Conservation (phyloP, 2,329 filamentous ascomycete genomes). For the Arthrobotrys sphaeroides region DNA sequence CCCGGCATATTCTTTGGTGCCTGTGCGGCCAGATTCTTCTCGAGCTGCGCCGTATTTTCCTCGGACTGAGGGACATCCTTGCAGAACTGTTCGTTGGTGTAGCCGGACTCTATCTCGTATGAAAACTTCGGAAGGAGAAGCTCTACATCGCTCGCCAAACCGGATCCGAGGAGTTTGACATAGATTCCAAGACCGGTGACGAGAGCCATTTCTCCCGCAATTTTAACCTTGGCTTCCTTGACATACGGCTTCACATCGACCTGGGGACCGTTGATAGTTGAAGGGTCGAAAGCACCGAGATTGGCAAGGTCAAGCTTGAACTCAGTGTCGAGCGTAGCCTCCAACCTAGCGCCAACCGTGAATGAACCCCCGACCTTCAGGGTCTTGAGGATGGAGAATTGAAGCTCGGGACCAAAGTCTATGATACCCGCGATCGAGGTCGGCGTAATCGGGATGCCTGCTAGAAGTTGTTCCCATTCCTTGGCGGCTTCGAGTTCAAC, state of each 20-base stretch:
- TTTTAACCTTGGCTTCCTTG: background rate
- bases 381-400: background rate
- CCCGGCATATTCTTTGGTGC: background rate
- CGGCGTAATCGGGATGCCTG: background rate
- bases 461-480: background rate
- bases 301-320: background rate
- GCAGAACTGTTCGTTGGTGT: background rate
- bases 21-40: background rate
- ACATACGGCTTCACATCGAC: background rate
- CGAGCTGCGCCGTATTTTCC: background rate
- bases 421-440: conserved; percentile 7
- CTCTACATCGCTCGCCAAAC: background rate
- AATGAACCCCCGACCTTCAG: background rate
- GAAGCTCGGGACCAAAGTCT: conserved; percentile 12
- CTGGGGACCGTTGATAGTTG: background rate
- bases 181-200: conserved; percentile 1
- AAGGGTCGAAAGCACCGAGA: background rate
- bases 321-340: background rate
- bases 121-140: conserved; percentile 10
- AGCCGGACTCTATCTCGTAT: background rate
- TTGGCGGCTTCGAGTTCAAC: background rate
- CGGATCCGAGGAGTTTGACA: background rate
- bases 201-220: background rate
- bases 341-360: conserved; percentile 1
- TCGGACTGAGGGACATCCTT: background rate